Base-by-base conservation (phyloP, 352 stramenopile species). In the Chrysophaeum taylorii region DNA sequence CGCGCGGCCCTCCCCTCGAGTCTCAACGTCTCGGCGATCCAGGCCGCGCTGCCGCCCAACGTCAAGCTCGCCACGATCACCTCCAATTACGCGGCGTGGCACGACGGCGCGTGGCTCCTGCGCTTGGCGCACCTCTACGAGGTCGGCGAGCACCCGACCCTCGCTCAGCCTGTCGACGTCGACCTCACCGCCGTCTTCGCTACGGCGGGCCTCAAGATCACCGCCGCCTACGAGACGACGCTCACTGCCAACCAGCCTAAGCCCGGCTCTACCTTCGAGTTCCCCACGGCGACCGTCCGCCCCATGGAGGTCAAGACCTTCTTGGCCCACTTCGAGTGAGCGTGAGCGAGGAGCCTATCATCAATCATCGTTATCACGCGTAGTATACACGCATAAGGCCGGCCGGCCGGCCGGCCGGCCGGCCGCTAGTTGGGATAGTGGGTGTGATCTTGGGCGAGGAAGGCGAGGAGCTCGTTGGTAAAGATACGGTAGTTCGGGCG, bases 231-330 rank as follows among this genome's bases (percentile, higher is more conserved):
- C 5, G 92, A 97, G 79, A 84, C 90, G 45, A 91, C 85, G 31
- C 75, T 98, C 57, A 93, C 88, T 66, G 92, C 81, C 37, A 86
- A 90, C 67, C 75, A 84, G 70, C 70, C 85, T 23, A 70, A 75
- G 4, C 72, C 83, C 25, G 76, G 79, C 18, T 84, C 80, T 75
- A 2, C 31, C 33, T 66, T 66, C 57, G 33, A 70, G 79, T 45
- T 79, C 74, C 48, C 35, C 64, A 64, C 66, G 74, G 79, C 94
- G 54, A 79, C 81, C 57, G 73, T 97, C 12, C 78, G 89, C 53
- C 79, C 92, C 25, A 93, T 97, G 77, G 90, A 97, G 67, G 92
- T 98, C 60, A 85, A 89, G 68, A 94, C 89, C 0, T 98, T 96
- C 79, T 82, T 85, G 57, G 69, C 92, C 52, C 84, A 78, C 68